Evolutionary conservation across 768 basidiomycete genomes (phyloP), one percentile per base, ranked within the genome.

Genomic region (Serendipita sp.): DNA sequence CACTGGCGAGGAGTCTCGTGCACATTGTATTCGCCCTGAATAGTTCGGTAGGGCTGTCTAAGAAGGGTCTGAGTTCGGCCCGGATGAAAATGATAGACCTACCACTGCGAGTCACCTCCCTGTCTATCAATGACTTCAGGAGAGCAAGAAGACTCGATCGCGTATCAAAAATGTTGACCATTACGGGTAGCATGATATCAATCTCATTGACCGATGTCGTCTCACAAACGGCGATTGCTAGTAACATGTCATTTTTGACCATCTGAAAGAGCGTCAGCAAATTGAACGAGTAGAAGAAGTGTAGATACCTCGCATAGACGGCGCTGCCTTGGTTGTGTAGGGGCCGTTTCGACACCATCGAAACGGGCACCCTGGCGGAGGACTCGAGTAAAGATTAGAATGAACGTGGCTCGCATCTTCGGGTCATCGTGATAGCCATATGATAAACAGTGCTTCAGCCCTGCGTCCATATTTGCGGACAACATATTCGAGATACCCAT

Each of bases 21-120:
- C 86, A 91, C 1, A 88, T 88, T 2, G 88, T 86, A 72, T 95
- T 96, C 66, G 87, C 79, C 60, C 94, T 80, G 76, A 97, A 96
- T 5, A 97, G 75, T n/a, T 81, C 80, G 0, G 84, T 78, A 67
- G 94, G 90, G 68, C 79, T 85, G 44, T 83, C 93, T 91, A 46
- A 64, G 31, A 10, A 66, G 64, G 40, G 18, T 27, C 50, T 23
- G 29, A 15, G 33, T 44, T n/a, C 64, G 55, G 50, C 18, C 11
- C 16, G n/a, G 34, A 62, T 44, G 3, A 34, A 62, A 29, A 43
- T 66, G 23, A 18, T 8, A 15, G 5, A 69, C 72, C 67, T 69
- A 92, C 93, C 82, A 40, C 89, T 89, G 53, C 80, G 79, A 11
- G 82, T 76, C 44, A 97, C 82, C 73, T 97, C 94, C 62, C 85